Percentiles rank a stretch among this genome's conserved stretches.
Evolutionary conservation across 83 land plant genomes (phyloP).

Genomic region (Thuja plicata): DNA sequence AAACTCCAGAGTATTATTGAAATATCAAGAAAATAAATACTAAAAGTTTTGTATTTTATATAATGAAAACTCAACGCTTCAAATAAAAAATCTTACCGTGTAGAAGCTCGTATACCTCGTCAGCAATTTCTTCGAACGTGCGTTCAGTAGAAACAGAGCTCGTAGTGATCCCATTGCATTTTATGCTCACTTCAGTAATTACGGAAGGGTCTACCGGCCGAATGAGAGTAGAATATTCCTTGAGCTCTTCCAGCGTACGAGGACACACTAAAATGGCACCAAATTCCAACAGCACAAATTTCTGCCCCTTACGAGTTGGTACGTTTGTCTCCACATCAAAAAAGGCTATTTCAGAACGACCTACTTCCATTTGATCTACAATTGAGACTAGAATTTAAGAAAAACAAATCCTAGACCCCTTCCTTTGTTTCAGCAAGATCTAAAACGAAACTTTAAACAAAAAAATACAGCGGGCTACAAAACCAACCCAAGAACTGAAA

Average conservation of each 20-base stretch:
- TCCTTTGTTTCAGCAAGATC: neutral
- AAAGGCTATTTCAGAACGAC: constrained; percentile 59
- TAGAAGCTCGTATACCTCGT: constrained; percentile 54
- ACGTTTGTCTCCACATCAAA: constrained; percentile 88
- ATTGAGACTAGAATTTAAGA: neutral
- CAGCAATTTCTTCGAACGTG: constrained; percentile 63
- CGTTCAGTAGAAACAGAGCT: constrained; percentile 63
- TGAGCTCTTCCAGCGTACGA: constrained; percentile 60
- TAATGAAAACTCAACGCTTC: neutral
- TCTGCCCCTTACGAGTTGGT: constrained; percentile 56
- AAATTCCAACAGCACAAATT: constrained; percentile 68
- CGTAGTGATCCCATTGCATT: constrained; percentile 77
- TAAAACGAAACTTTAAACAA: too few species aligned
- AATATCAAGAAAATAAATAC: neutral
- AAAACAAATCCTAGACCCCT: neutral
- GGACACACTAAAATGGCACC: constrained; percentile 82
- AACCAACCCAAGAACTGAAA: too few species aligned
- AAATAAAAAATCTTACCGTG: constrained; percentile 39
- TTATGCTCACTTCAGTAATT: constrained; percentile 38
- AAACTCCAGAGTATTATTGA: neutral
- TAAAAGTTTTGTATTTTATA: neutral
- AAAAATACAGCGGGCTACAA: too few species aligned
- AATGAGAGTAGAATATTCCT: constrained; percentile 58
- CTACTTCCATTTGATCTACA: constrained; percentile 8
- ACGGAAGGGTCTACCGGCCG: constrained; percentile 51